Evolutionary conservation across 306 rosid species (phyloP).

Genomic region (Citrullus colocynthis): DNA sequence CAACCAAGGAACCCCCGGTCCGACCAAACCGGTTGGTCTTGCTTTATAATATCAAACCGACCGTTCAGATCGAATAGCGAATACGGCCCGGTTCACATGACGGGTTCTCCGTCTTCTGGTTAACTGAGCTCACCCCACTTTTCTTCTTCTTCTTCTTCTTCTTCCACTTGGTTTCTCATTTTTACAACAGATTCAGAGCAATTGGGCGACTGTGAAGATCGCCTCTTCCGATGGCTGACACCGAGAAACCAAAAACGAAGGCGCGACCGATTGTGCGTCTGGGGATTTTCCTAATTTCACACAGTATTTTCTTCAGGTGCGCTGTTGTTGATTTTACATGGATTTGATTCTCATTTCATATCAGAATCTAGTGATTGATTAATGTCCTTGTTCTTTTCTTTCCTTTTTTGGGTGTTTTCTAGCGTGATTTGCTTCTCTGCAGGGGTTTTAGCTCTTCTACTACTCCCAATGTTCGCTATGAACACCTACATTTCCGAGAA

Average conservation of each 20-base stretch:
- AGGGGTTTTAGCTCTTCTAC: constrained; percentile 64
- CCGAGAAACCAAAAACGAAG: constrained; percentile 16
- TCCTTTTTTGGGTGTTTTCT: constrained; percentile 8
- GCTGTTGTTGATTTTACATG: not conserved
- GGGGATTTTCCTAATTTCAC: constrained; percentile 62
- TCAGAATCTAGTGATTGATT: constrained; percentile 2
- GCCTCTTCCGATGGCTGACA: constrained; percentile 24
- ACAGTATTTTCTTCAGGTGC: constrained; percentile 60
- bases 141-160: not conserved
- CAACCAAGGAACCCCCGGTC: not conserved
- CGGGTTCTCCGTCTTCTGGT: not conserved
- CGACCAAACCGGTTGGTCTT: not conserved
- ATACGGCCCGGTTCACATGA: not conserved
- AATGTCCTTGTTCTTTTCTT: not conserved
- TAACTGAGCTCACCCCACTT: not conserved
- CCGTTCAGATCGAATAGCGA: not conserved
- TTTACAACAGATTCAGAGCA: not conserved
- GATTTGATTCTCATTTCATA: not conserved
- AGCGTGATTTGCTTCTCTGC: constrained; percentile 56
- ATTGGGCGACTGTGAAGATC: not conserved
- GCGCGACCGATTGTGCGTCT: constrained; percentile 57
- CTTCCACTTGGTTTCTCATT: not conserved
- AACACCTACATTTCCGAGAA: constrained; percentile 88
- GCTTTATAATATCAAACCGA: not conserved
- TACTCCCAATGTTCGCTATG: constrained; percentile 80